Evolutionary conservation across 176 grass and related monocot genomes (phyloP).

Genomic region (Bolboschoenus planiculmis): DNA sequence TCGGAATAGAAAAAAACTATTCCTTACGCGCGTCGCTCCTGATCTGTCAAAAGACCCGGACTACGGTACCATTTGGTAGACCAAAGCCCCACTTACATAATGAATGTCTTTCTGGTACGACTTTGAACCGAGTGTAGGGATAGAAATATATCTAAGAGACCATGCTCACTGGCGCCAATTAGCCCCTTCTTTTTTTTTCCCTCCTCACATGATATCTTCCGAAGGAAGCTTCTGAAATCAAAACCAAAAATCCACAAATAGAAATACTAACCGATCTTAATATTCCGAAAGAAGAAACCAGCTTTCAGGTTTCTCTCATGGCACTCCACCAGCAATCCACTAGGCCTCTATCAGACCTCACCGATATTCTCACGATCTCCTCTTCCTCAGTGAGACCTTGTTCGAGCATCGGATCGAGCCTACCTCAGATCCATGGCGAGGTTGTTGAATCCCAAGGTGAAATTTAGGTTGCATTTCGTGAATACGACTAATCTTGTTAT

Average conservation of each 20-base stretch:
- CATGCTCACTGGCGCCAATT: background rate
- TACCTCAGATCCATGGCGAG: conserved; percentile 2
- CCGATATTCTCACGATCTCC: conserved; percentile 9
- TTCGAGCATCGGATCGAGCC: conserved; percentile 14
- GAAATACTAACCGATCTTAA: background rate
- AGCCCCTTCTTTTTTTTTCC: background rate
- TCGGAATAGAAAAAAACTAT: no score
- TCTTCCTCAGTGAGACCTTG: background rate
- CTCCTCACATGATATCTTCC: background rate
- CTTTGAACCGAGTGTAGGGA: background rate
- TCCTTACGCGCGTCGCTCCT: no score
- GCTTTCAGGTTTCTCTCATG: background rate
- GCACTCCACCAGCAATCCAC: background rate
- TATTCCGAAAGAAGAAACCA: background rate
- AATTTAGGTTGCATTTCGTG: background rate
- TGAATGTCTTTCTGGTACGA: background rate
- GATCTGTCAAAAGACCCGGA: no score
- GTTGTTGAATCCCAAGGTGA: conserved; percentile 16
- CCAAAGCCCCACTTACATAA: background rate
- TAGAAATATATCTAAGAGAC: background rate
- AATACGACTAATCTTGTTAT: background rate
- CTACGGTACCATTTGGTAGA: no score
- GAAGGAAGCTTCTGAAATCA: background rate
- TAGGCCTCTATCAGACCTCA: background rate
- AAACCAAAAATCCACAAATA: background rate